Evolutionary conservation across 2,329 filamentous ascomycete genomes (phyloP).

Genomic region (Claviceps lovelessii): DNA sequence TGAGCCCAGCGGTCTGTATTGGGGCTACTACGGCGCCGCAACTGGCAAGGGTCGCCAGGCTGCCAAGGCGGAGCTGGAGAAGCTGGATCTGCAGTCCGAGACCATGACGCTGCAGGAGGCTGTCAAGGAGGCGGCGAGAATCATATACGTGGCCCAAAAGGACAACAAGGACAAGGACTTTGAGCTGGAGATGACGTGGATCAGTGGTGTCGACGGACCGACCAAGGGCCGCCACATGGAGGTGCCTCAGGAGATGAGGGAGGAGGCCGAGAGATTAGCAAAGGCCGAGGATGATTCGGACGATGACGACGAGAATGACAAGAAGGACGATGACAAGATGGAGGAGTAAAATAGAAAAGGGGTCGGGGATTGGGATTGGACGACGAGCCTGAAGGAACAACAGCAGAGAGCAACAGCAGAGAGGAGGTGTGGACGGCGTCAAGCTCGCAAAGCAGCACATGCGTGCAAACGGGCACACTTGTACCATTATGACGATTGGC

Average conservation of each 20-base stretch:
- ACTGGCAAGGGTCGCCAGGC: constrained; percentile 94
- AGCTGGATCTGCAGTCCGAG: constrained; percentile 71
- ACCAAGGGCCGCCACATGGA: constrained; percentile 88
- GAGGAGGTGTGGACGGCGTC: neutral
- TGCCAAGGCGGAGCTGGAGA: constrained; percentile 96
- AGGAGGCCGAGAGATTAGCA: constrained; percentile 85
- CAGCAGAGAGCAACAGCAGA: constrained; percentile 2
- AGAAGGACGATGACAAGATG: constrained; percentile 66
- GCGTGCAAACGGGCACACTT: constrained; percentile 11
- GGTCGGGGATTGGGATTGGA: neutral
- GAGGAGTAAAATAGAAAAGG: constrained; percentile 49
- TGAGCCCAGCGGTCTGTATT: constrained; percentile 91
- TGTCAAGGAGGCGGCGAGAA: constrained; percentile 89
- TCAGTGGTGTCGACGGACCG: constrained; percentile 69
- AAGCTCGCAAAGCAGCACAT: neutral
- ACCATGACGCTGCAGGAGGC: constrained; percentile 70
- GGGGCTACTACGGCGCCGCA: constrained; percentile 97
- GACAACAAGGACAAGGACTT: constrained; percentile 99
- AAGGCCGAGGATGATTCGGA: constrained; percentile 82
- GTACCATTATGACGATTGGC: constrained; percentile 21
- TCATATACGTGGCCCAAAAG: constrained; percentile 95
- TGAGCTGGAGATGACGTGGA: constrained; percentile 98
- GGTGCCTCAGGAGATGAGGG: constrained; percentile 77
- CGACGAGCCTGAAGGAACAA: neutral
- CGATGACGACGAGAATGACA: constrained; percentile 61